phyloP scores from a whole-genome alignment of 768 basidiomycete genomes.

The Filobasidium wieringae region DNA sequence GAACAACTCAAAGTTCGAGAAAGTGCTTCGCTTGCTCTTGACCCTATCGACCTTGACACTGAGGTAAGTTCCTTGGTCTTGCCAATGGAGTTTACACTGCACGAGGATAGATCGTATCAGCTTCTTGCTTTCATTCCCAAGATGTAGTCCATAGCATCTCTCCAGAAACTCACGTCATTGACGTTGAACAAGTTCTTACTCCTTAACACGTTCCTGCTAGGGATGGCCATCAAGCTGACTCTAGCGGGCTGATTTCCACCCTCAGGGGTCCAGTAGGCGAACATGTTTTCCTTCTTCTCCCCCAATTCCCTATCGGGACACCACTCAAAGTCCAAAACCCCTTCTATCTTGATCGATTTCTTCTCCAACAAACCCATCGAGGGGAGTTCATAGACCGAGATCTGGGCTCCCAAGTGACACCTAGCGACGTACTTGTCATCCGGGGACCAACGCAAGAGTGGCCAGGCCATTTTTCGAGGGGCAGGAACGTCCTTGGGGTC shows the following conservation, averaged over 20 bases:
- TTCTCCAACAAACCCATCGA: conserved; percentile 88
- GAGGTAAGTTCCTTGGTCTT: conserved; percentile 94
- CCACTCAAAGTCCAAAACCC: conserved; percentile 98
- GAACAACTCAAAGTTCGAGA: conserved; percentile 97
- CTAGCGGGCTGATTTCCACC: conserved; percentile 91
- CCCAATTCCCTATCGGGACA: conserved; percentile 80
- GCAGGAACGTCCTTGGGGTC: conserved; percentile 42
- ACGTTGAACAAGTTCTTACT: conserved; percentile 98
- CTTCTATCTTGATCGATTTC: conserved; percentile 94
- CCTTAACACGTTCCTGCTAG: conserved; percentile 66
- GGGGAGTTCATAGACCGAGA: conserved; percentile 91
- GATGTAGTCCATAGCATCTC: background rate
- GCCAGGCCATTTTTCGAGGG: conserved; percentile 55
- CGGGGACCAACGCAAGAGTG: conserved; percentile 89
- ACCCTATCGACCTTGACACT: conserved; percentile 86
- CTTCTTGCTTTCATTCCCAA: background rate
- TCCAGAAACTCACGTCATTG: conserved; percentile 59
- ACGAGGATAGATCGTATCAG: conserved; percentile 1
- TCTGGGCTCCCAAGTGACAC: conserved; percentile 77
- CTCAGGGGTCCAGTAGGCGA: conserved; percentile 97
- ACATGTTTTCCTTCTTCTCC: conserved; percentile 70
- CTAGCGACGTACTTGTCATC: conserved; percentile 92
- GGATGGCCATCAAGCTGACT: conserved; percentile 84
- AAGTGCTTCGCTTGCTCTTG: conserved; percentile 95
- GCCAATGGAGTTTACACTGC: conserved; percentile 96